Evolutionary conservation across 805 yeast genomes (phyloP), one percentile per base, ranked within the genome.

Genomic region (Debaryomyces maramus): DNA sequence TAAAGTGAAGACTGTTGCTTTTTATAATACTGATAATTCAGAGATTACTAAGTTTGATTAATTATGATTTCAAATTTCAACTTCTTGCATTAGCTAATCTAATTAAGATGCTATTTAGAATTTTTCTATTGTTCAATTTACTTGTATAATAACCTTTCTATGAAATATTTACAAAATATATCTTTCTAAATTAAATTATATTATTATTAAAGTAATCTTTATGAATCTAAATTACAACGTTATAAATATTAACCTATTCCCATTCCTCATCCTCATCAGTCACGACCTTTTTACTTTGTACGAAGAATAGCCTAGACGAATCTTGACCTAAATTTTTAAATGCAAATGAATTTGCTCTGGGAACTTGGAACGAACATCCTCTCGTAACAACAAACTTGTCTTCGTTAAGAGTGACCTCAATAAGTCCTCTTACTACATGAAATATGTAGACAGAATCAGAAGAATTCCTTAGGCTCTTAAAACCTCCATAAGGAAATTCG

Each of bases 361-460:
- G 97, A 5, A 90, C 73, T 52, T 85, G 86, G 52, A 89, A 83
- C 4, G 91, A 77, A 38, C 95, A 84, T 1, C 96, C 96, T 40
- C 73, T 67, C 0, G 77, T 72, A 5, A 82, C 84, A 3, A 80
- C 62, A 56, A 89, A 86, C 16, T 66, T 70, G 15, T 70, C 72
- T 5, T 77, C 78, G 14, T 78, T 75, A 3, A 89, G 47, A 1
- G 80, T 76, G 2, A 86, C 90, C 51, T 86, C 87, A 6, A 87
- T 56, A 2, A 74, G 50, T 0, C 97, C 97, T 28, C 72, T 66
- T 4, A 85, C 73, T 31, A 89, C 88, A 55, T 81, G 85, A 55
- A 89, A 89, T 19, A 83, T 80, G 51, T 85, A 81, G 47, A 82
- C 75, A 2, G 86, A 81, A 41, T 80, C 81, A 21, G 80, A 83